Conservation (phyloP, 768 basidiomycete genomes). For the Pulveroboletus frians region DNA sequence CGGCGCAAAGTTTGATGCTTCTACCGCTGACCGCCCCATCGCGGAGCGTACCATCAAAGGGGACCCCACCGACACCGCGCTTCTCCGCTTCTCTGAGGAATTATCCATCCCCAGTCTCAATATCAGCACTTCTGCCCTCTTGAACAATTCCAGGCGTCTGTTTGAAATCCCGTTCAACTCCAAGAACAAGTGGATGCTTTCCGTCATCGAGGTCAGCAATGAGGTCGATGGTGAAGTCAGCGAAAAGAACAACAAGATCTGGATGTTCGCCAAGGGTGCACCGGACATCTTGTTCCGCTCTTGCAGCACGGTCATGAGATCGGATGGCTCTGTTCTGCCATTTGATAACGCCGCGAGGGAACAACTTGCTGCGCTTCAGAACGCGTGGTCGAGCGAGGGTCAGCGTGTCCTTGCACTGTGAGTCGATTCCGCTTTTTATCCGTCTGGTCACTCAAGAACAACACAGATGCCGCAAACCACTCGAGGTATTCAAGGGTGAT, state of each 20-base stretch:
- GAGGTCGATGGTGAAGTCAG: slow-evolving; percentile 4
- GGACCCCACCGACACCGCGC: slow-evolving; percentile 51
- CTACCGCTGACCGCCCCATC: slow-evolving; percentile 21
- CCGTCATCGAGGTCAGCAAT: slow-evolving; percentile 30
- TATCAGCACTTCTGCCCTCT: slow-evolving; percentile 21
- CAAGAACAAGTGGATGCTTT: slow-evolving; percentile 57
- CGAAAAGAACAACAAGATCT: slow-evolving; percentile 9
- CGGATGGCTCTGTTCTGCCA: slow-evolving; percentile 32
- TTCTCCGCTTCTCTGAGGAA: slow-evolving; percentile 44
- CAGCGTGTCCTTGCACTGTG: slow-evolving; percentile 50
- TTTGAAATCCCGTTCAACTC: slow-evolving; percentile 44
- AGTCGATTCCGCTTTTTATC: not conserved
- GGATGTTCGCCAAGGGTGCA: slow-evolving; percentile 54
- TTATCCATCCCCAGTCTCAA: slow-evolving; percentile 21
- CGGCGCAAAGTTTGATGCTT: slow-evolving; percentile 45
- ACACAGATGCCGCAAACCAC: slow-evolving; percentile 28
- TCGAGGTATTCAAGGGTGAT: slow-evolving; percentile 24
- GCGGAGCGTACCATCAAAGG: slow-evolving; percentile 36
- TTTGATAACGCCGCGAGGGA: slow-evolving; percentile 22
- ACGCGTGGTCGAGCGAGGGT: slow-evolving; percentile 42
- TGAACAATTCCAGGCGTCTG: slow-evolving; percentile 20
- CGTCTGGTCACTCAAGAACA: not conserved
- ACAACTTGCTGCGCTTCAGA: slow-evolving; percentile 29
- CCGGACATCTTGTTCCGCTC: slow-evolving; percentile 48
- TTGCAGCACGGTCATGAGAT: slow-evolving; percentile 33